A percentile compares a stretch with the other conserved stretches of the same genome.
phyloP scores from a whole-genome alignment of 225 moss, liverwort and hornwort genomes.

The Sphagnum tenellum region DNA sequence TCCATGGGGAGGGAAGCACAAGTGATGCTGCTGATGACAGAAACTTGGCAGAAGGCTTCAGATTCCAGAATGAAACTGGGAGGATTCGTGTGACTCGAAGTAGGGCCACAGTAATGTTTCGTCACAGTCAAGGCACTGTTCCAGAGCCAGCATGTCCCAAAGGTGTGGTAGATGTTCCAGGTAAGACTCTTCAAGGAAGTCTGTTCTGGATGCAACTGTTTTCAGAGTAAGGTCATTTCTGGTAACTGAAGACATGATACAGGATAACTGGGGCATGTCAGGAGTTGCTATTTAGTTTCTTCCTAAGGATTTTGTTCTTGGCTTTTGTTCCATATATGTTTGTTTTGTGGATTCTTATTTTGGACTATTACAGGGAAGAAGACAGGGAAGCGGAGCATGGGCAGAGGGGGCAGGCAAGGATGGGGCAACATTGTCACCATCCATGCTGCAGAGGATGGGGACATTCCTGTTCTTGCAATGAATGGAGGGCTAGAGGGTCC shows the following conservation, averaged over 20 bases:
- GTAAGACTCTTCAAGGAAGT: neutral
- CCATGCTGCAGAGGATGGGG: constrained; percentile 1
- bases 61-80: constrained; percentile 3
- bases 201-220: neutral
- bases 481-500: constrained; percentile 21
- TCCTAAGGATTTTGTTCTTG: no score
- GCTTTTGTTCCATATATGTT: no score
- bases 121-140: no score
- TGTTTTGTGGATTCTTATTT: no score
- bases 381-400: constrained; percentile 36
- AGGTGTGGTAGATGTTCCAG: constrained; percentile 8
- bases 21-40: constrained; percentile 8
- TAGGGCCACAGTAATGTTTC: constrained; percentile 13
- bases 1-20: constrained; percentile 1
- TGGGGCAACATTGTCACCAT: constrained; percentile 27
- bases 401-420: constrained; percentile 33
- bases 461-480: constrained; percentile 3
- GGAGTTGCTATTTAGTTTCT: no score
- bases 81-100: constrained; percentile 34
- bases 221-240: no score
- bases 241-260: no score
- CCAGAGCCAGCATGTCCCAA: constrained; percentile 1
- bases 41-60: constrained; percentile 4
- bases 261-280: no score
- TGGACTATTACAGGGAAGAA: constrained; percentile 12